phyloP scores from a whole-genome alignment of 1,284 basidiomycete species.

The Pseudomicrostroma phylloplanum region DNA sequence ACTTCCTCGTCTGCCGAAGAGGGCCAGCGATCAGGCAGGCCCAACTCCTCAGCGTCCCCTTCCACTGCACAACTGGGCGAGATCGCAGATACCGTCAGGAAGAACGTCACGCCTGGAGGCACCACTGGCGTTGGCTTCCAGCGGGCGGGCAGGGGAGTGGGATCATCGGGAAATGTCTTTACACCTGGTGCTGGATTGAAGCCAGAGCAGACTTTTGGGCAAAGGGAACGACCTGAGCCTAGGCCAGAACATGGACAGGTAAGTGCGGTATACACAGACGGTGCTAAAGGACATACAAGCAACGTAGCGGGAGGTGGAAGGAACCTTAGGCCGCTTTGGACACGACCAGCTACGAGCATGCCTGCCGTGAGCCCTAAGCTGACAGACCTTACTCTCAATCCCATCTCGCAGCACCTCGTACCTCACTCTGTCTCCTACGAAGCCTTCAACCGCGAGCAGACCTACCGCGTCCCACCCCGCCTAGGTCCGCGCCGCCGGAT shows the following conservation, averaged over 20 bases:
- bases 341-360: no score
- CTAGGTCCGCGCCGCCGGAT: constrained; percentile 33
- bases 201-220: no score
- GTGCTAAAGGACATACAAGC: no score
- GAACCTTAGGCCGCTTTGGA: no score
- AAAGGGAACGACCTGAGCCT: no score
- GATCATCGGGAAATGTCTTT: no score
- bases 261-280: neutral
- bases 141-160: no score
- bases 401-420: neutral
- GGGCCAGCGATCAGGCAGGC: neutral
- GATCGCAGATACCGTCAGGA: neutral
- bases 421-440: neutral
- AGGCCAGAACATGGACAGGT: constrained; percentile 1
- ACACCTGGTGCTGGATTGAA: no score
- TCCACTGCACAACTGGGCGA: neutral
- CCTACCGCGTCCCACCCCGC: constrained; percentile 21
- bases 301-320: no score
- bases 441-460: constrained; percentile 6
- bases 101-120: neutral
- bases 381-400: neutral
- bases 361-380: neutral
- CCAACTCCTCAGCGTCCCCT: no score
- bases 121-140: no score
- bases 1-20: neutral